Evolutionary conservation across 2,329 filamentous ascomycete genomes (phyloP).

Genomic region (Talaromyces sp.): DNA sequence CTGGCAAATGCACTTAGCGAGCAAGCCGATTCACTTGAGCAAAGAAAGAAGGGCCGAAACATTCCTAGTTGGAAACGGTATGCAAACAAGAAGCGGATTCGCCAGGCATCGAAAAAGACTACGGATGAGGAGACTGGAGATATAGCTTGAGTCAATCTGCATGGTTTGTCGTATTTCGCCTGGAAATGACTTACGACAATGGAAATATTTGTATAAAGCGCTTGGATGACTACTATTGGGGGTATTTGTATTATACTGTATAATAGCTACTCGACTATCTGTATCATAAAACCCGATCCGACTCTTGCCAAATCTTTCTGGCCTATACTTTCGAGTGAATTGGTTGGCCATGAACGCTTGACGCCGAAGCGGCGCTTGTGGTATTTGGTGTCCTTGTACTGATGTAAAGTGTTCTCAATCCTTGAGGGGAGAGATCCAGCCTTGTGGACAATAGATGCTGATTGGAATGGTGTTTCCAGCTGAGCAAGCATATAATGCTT

Average conservation of each 20-base stretch:
- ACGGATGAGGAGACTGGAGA: background rate
- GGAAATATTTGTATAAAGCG: background rate
- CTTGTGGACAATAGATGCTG: background rate
- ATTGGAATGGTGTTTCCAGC: background rate
- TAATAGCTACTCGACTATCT: conserved; percentile 1
- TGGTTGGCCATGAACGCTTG: background rate
- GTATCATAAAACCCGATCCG: background rate
- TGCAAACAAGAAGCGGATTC: conserved; percentile 37
- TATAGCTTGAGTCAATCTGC: background rate
- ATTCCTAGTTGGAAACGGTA: conserved; percentile 40
- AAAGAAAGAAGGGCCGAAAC: conserved; percentile 27
- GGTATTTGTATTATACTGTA: conserved; percentile 1
- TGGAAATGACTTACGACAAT: background rate
- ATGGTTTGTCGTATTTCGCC: background rate
- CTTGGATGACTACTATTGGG: background rate
- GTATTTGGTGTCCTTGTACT: background rate
- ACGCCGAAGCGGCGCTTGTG: background rate
- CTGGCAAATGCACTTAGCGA: conserved; percentile 5
- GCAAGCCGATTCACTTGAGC: conserved; percentile 12
- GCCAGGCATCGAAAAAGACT: conserved; percentile 31
- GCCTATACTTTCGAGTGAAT: background rate
- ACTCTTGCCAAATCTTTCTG: background rate
- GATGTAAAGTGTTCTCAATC: background rate
- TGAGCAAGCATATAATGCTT: background rate
- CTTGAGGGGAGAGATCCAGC: background rate